Conservation (phyloP, 2,329 filamentous ascomycete species). For the Clonostachys byssicola region DNA sequence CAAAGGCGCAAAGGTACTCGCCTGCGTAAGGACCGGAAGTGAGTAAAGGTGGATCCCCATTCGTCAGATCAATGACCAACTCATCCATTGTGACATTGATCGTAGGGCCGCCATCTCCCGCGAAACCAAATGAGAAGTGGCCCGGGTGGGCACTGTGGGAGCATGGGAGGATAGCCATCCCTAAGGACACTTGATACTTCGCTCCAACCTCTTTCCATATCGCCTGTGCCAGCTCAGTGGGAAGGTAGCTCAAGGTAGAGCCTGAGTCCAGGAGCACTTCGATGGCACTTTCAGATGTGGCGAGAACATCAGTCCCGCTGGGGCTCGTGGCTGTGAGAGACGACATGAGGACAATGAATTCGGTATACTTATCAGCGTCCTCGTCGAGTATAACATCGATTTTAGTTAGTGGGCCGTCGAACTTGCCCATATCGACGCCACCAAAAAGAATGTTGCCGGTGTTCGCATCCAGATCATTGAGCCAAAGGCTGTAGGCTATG, state of each 20-base stretch:
- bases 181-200: conserved; percentile 27
- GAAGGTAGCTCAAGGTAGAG: conserved; percentile 68
- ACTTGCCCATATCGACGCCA: conserved; percentile 76
- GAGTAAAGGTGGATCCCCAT: conserved; percentile 26
- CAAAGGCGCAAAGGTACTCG: conserved; percentile 47
- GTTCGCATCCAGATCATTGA: conserved; percentile 53
- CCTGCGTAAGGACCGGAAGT: conserved; percentile 34
- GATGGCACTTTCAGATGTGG: conserved; percentile 37
- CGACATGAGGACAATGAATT: conserved; percentile 44
- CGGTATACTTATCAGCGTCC: conserved; percentile 30
- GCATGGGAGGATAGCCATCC: conserved; percentile 45
- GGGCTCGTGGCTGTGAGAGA: conserved; percentile 41
- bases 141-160: conserved; percentile 35
- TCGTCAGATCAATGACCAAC: conserved; percentile 43
- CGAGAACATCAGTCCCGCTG: conserved; percentile 42
- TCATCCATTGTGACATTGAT: conserved; percentile 53
- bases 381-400: conserved; percentile 50
- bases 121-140: conserved; percentile 51
- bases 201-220: conserved; percentile 54
- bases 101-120: conserved; percentile 37
- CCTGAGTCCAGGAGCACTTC: conserved; percentile 70
- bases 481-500: conserved; percentile 69
- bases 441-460: conserved; percentile 74
- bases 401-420: conserved; percentile 55
- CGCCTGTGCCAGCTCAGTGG: conserved; percentile 50